These are phyloP conservation scores for Wickerhamomyces tratensis DNA, from an alignment of 805 yeast species.

Conservation along the genomic window DNA sequence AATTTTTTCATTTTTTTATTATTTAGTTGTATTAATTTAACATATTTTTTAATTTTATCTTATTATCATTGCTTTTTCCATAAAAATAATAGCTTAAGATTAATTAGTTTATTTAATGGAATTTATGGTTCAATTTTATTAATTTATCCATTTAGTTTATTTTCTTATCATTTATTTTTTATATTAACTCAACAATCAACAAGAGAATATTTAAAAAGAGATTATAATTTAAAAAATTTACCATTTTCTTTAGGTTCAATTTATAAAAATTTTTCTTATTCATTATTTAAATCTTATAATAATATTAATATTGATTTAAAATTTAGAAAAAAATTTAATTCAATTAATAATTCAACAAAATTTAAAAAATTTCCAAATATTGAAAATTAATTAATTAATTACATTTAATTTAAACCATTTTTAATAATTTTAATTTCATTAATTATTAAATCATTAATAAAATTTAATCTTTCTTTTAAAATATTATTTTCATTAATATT, in stretches of 20 bases:
- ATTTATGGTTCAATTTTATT: slow-evolving; percentile 35
- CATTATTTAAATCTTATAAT: slow-evolving; percentile 22
- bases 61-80: slow-evolving; percentile 24
- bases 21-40: slow-evolving; percentile 22
- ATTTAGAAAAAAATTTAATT: too few relatives aligned
- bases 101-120: slow-evolving; percentile 41
- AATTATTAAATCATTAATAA: too few relatives aligned
- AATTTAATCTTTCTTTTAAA: too few relatives aligned
- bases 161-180: slow-evolving; percentile 44
- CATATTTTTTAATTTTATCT: slow-evolving; percentile 19
- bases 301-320: slow-evolving; percentile 1
- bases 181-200: slow-evolving; percentile 57
- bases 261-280: slow-evolving; percentile 21
- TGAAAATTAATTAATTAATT: too few relatives aligned
- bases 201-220: slow-evolving; percentile 52
- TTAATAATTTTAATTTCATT: too few relatives aligned
- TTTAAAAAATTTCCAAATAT: too few relatives aligned
- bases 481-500: too few relatives aligned
- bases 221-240: slow-evolving; percentile 22
- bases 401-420: too few relatives aligned
- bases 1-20: slow-evolving; percentile 46
- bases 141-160: slow-evolving; percentile 47
- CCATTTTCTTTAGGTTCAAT: slow-evolving; percentile 27
- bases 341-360: too few relatives aligned
- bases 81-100: slow-evolving; percentile 15